phyloP scores from a whole-genome alignment of 345 rosid genomes.

The Odontarrhena argentea region DNA sequence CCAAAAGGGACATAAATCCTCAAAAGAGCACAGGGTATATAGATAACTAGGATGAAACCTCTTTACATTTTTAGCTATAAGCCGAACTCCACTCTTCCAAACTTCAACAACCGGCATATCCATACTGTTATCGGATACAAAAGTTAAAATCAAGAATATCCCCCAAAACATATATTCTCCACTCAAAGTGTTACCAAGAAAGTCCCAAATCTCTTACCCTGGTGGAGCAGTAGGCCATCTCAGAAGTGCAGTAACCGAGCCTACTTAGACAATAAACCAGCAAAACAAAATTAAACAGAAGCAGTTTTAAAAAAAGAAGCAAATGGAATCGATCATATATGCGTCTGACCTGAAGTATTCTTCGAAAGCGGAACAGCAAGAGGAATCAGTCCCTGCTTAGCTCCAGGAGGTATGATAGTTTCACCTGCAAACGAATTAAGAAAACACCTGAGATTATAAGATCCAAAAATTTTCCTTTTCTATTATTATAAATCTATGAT shows the following conservation, averaged over 20 bases:
- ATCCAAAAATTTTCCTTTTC: background rate
- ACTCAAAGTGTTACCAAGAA: background rate
- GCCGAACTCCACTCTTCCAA: constrained; percentile 82
- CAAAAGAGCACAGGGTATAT: constrained; percentile 15
- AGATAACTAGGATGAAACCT: constrained; percentile 36
- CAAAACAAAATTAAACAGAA: background rate
- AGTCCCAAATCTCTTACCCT: constrained; percentile 51
- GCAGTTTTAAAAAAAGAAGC: background rate
- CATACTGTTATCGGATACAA: constrained; percentile 55
- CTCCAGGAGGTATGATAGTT: constrained; percentile 69
- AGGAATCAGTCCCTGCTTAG: constrained; percentile 71
- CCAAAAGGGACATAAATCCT: constrained; percentile 11
- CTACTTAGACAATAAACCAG: constrained; percentile 40
- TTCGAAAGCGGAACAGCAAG: constrained; percentile 74
- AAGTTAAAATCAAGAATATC: background rate
- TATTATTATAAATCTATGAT: background rate
- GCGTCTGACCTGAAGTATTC: constrained; percentile 58
- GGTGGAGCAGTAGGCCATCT: constrained; percentile 95
- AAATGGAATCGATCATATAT: constrained; percentile 4
- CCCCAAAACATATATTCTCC: background rate
- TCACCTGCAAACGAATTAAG: constrained; percentile 54
- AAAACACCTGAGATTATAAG: background rate
- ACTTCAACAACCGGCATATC: constrained; percentile 93
- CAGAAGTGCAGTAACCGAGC: constrained; percentile 73
- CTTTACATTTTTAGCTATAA: constrained; percentile 82